Conservation (phyloP, 2,329 filamentous ascomycete species). For the Calonectria pteridis region DNA sequence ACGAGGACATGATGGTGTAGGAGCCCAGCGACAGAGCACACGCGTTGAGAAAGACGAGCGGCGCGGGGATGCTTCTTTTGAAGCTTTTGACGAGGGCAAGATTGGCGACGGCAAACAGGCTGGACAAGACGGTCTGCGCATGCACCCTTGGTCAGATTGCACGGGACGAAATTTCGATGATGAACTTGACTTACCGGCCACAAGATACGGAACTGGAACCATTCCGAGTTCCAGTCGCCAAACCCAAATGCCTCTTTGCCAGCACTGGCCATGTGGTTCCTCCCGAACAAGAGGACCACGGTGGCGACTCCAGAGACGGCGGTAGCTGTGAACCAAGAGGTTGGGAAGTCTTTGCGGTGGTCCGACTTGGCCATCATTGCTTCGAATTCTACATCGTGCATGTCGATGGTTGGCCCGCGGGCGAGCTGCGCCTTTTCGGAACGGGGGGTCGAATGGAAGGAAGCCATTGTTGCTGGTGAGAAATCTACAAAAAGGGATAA, state of each 20-base stretch:
- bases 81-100: not conserved
- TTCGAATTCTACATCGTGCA: not conserved
- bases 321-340: not conserved
- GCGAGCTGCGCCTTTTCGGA: not conserved
- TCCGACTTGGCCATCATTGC: not conserved
- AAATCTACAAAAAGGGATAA: not conserved
- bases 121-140: not conserved
- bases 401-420: not conserved
- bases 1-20: not conserved
- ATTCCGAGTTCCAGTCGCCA: not conserved
- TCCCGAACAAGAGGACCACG: not conserved
- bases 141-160: not conserved
- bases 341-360: not conserved
- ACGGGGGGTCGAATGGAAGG: not conserved
- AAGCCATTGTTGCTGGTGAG: not conserved
- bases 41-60: not conserved
- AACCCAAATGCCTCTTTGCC: not conserved
- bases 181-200: not conserved
- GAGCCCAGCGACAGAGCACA: not conserved
- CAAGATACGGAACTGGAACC: not conserved
- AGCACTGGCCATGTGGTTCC: not conserved
- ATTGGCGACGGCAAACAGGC: not conserved
- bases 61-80: not conserved
- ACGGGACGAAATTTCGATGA: not conserved
- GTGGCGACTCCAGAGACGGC: not conserved